phyloP scores from a whole-genome alignment of 306 rosid species.

The Medicago ruthenica region DNA sequence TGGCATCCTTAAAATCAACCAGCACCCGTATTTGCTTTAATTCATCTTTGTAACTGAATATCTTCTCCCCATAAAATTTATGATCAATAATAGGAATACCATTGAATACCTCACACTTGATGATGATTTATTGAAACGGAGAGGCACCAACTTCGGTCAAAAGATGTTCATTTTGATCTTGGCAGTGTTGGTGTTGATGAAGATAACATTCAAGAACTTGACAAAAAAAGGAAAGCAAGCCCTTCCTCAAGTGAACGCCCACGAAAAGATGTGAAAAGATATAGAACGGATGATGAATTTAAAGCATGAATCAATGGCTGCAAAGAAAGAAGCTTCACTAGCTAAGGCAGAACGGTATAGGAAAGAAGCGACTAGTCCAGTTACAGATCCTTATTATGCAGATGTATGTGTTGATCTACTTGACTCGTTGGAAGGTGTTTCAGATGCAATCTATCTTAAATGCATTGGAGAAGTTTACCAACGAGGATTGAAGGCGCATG shows the following conservation, averaged over 20 bases:
- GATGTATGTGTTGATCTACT: too few relatives aligned
- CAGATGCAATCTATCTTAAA: background rate
- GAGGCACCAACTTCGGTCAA: background rate
- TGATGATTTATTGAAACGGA: too few relatives aligned
- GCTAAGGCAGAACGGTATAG: too few relatives aligned
- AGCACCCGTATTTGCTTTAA: conserved; percentile 57
- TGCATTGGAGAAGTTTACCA: background rate
- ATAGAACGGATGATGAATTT: background rate
- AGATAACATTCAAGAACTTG: background rate
- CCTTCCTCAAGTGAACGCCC: background rate
- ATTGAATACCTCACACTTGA: conserved; percentile 49
- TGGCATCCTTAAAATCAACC: conserved; percentile 62
- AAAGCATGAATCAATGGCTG: background rate
- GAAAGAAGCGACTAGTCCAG: too few relatives aligned
- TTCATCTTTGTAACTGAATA: conserved; percentile 41
- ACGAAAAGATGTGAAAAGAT: background rate
- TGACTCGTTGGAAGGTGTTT: too few relatives aligned
- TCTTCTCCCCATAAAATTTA: conserved; percentile 48
- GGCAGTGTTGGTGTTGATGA: background rate
- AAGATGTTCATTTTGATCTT: background rate
- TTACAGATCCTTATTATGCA: too few relatives aligned
- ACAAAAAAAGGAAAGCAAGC: background rate
- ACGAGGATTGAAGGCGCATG: background rate
- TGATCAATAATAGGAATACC: conserved; percentile 60
- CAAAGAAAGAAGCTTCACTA: background rate